Evolutionary conservation across 371 early-diverging fungal species (phyloP).

Genomic region (Smittium mucronatum): DNA sequence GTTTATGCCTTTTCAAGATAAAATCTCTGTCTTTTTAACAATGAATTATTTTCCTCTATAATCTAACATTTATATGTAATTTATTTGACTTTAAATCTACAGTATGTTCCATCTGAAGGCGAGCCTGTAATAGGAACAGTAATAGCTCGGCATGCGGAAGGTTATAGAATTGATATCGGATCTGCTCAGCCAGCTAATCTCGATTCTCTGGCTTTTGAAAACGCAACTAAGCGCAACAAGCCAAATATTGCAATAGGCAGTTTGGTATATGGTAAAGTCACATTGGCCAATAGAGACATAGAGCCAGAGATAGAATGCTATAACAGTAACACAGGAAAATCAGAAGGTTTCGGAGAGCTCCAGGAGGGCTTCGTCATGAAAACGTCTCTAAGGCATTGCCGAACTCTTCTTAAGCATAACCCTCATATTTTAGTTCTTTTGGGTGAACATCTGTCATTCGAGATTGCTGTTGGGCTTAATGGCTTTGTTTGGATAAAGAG

Average conservation of each 20-base stretch:
- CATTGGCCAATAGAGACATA: slow-evolving; percentile 84
- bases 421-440: slow-evolving; percentile 51
- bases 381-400: slow-evolving; percentile 43
- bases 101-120: slow-evolving; percentile 75
- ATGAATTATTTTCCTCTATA: too few species aligned
- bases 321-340: slow-evolving; percentile 46
- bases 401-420: slow-evolving; percentile 55
- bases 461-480: slow-evolving; percentile 83
- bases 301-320: slow-evolving; percentile 89
- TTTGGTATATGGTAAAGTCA: slow-evolving; percentile 71
- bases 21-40: too few species aligned
- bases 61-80: too few species aligned
- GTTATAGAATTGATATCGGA: slow-evolving; percentile 84
- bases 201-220: slow-evolving; percentile 76
- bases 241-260: slow-evolving; percentile 69
- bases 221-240: slow-evolving; percentile 82
- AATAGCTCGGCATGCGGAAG: slow-evolving; percentile 50
- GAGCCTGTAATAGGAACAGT: slow-evolving; percentile 84
- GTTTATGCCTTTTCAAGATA: not conserved
- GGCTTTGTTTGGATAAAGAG: slow-evolving; percentile 86
- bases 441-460: slow-evolving; percentile 65
- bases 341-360: slow-evolving; percentile 51
- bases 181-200: slow-evolving; percentile 73
- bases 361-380: slow-evolving; percentile 43
- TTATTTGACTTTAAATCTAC: too few species aligned